Evolutionary conservation across 2,329 filamentous ascomycete genomes (phyloP).

Genomic region (Paracamarosporium sp.): DNA sequence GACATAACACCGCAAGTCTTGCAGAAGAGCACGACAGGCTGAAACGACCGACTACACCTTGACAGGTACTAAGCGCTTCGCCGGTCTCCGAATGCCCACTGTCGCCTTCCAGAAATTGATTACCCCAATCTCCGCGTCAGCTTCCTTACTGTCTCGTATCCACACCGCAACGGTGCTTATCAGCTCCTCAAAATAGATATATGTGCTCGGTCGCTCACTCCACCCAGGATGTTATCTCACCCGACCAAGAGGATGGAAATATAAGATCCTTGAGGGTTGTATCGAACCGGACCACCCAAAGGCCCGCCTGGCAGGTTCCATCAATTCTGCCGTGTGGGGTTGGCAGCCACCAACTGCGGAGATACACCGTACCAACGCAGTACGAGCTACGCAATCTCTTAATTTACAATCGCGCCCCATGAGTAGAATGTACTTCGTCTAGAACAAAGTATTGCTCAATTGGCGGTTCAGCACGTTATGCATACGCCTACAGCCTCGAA

Average conservation of each 20-base stretch:
- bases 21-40: conserved; percentile 31
- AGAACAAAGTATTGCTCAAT: neutral
- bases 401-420: conserved; percentile 12
- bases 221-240: conserved; percentile 6
- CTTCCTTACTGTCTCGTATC: neutral
- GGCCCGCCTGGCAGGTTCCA: conserved; percentile 24
- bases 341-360: conserved; percentile 16
- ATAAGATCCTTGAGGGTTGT: conserved; percentile 17
- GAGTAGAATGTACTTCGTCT: neutral
- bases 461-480: neutral
- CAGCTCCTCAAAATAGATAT: conserved; percentile 16
- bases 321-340: conserved; percentile 31
- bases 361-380: conserved; percentile 10
- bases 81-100: conserved; percentile 12
- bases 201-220: conserved; percentile 7
- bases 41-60: conserved; percentile 28
- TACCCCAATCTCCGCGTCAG: conserved; percentile 12
- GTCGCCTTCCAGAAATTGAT: conserved; percentile 13
- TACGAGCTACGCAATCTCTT: conserved; percentile 14
- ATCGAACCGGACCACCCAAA: conserved; percentile 19
- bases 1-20: conserved; percentile 18
- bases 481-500: neutral
- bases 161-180: conserved; percentile 29
- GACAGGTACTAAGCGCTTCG: conserved; percentile 13
- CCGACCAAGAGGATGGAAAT: conserved; percentile 18